Evolutionary conservation across 179 eudicot species (phyloP).

Genomic region (Beta macrorhiza): DNA sequence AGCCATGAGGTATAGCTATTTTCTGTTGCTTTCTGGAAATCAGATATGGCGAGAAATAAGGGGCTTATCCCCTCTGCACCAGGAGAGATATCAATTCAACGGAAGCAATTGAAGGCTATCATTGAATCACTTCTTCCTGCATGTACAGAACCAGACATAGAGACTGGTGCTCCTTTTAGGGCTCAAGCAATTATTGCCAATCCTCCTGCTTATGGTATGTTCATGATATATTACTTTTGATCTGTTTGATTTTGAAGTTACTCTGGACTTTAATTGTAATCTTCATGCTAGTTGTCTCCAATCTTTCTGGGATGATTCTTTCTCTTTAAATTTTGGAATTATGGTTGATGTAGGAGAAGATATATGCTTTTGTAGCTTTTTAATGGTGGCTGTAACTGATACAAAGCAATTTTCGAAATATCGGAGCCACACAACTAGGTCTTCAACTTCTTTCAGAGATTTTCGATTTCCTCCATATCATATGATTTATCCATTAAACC

Average conservation of each 20-base stretch:
- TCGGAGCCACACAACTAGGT: background rate
- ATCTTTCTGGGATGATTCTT: background rate
- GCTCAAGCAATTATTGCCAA: constrained; percentile 86
- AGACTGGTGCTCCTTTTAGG: constrained; percentile 58
- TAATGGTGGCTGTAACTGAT: background rate
- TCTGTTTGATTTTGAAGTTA: background rate
- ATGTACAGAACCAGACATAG: constrained; percentile 62
- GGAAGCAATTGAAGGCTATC: constrained; percentile 67
- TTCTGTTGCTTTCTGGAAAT: constrained; percentile 13
- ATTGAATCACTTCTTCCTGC: constrained; percentile 73
- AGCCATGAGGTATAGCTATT: background rate
- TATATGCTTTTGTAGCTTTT: background rate
- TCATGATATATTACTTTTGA: background rate
- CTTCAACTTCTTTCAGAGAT: background rate
- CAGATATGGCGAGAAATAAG: constrained; percentile 81
- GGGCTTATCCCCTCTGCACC: constrained; percentile 57
- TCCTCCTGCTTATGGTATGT: constrained; percentile 82
- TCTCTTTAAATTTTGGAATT: background rate
- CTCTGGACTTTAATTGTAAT: background rate
- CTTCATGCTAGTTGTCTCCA: background rate
- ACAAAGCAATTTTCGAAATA: background rate
- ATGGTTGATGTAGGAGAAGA: background rate
- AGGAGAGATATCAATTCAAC: constrained; percentile 62
- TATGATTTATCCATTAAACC: background rate
- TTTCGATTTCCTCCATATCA: background rate